A percentile compares a stretch with the other conserved stretches of the same genome.
Conservation (phyloP, 2,329 filamentous ascomycete genomes). For the Fusarium siculi region DNA sequence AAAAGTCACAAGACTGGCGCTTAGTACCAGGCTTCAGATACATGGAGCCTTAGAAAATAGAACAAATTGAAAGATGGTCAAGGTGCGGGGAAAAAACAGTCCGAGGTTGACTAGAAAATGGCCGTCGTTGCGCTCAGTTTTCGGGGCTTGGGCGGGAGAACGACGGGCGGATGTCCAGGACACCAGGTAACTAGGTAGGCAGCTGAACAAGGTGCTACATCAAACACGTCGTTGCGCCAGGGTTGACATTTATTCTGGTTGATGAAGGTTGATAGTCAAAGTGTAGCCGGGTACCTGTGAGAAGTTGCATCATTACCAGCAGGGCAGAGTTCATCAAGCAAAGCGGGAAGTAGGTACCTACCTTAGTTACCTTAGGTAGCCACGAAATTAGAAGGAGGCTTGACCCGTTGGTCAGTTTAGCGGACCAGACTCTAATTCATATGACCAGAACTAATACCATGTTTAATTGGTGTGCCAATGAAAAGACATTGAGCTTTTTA, state of each 20-base stretch:
- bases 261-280: background rate
- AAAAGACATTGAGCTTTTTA: too few species aligned
- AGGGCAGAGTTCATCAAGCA: too few species aligned
- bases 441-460: background rate
- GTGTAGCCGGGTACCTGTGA: background rate
- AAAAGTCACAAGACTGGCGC: conserved; percentile 1
- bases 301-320: too few species aligned
- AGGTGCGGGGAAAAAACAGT: background rate
- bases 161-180: background rate
- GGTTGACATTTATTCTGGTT: background rate
- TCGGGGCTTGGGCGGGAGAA: background rate
- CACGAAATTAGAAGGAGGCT: too few species aligned
- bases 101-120: background rate
- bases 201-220: background rate
- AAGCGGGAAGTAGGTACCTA: too few species aligned
- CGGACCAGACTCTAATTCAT: background rate
- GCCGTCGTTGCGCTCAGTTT: background rate
- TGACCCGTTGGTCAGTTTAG: background rate
- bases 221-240: background rate
- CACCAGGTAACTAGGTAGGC: background rate
- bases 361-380: too few species aligned
- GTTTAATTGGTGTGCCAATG: too few species aligned
- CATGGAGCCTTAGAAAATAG: background rate
- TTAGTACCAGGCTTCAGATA: background rate
- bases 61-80: background rate